Conservation (phyloP, 257 asterid species). For the Cynanchum wilfordii region DNA sequence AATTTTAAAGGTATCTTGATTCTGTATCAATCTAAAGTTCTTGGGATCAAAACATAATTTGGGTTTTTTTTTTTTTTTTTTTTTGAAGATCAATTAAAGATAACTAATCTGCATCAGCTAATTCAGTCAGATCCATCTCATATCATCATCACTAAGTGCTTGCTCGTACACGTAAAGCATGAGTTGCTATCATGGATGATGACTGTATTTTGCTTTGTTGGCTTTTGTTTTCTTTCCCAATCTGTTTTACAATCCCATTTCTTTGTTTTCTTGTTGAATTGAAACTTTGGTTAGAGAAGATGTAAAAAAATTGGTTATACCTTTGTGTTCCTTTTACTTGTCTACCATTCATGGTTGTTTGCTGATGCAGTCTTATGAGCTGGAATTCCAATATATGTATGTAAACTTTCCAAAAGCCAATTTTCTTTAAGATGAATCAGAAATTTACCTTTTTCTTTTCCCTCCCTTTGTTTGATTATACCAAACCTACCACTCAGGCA, state of each 20-base stretch:
- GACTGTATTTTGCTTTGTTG: not conserved
- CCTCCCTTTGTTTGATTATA: too few species aligned
- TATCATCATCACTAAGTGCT: not conserved
- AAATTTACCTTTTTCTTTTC: too few species aligned
- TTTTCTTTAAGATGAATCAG: too few species aligned
- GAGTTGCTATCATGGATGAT: not conserved
- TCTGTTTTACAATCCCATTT: not conserved
- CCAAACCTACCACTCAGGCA: too few species aligned
- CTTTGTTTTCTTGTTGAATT: not conserved
- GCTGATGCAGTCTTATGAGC: slow-evolving; percentile 7
- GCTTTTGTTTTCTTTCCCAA: not conserved
- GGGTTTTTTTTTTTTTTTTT: too few species aligned
- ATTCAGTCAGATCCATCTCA: slow-evolving; percentile 1
- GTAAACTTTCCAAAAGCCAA: not conserved
- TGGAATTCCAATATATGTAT: slow-evolving; percentile 15
- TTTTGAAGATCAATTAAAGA: not conserved
- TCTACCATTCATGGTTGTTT: not conserved
- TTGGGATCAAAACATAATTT: not conserved
- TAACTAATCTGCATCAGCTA: not conserved
- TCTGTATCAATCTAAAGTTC: not conserved
- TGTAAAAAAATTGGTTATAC: not conserved
- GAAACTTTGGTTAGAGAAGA: not conserved
- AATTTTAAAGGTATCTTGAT: not conserved
- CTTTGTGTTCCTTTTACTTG: not conserved
- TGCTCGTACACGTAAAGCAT: slow-evolving; percentile 3